Evolutionary conservation across 139 green algal species (phyloP).

Genomic region (Nannochloris sp.): DNA sequence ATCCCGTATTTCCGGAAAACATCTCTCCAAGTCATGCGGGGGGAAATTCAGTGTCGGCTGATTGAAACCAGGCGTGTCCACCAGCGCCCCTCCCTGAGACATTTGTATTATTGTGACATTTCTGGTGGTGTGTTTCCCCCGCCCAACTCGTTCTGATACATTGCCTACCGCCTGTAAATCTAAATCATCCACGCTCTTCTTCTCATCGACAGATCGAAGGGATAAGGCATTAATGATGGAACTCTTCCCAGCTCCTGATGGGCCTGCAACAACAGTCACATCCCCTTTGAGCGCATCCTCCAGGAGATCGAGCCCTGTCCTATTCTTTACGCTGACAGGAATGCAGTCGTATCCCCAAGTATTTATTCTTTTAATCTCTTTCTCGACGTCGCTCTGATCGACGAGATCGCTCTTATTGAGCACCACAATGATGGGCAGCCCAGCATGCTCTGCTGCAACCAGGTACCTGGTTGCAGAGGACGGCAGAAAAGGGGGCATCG

Average conservation of each 20-base stretch:
- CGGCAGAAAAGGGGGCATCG: slow-evolving; percentile 66
- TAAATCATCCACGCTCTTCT: background rate
- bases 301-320: slow-evolving; percentile 48
- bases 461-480: slow-evolving; percentile 72
- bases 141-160: slow-evolving; percentile 61
- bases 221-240: slow-evolving; percentile 86
- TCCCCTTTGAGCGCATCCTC: slow-evolving; percentile 31
- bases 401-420: slow-evolving; percentile 93
- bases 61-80: slow-evolving; percentile 89
- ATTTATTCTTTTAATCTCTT: slow-evolving; percentile 38
- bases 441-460: slow-evolving; percentile 61
- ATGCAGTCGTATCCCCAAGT: slow-evolving; percentile 77
- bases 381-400: slow-evolving; percentile 18
- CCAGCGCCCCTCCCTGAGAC: slow-evolving; percentile 55
- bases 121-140: slow-evolving; percentile 89
- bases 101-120: slow-evolving; percentile 69
- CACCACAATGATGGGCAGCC: slow-evolving; percentile 69
- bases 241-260: slow-evolving; percentile 88
- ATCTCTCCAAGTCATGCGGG: slow-evolving; percentile 23
- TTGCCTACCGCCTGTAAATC: slow-evolving; percentile 47
- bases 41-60: slow-evolving; percentile 51
- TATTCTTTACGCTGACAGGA: slow-evolving; percentile 57
- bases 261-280: slow-evolving; percentile 77
- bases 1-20: slow-evolving; percentile 53
- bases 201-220: slow-evolving; percentile 7